These are phyloP conservation scores for Inonotus hispidus DNA, from an alignment of 1,284 basidiomycete species.

Conservation along the genomic window DNA sequence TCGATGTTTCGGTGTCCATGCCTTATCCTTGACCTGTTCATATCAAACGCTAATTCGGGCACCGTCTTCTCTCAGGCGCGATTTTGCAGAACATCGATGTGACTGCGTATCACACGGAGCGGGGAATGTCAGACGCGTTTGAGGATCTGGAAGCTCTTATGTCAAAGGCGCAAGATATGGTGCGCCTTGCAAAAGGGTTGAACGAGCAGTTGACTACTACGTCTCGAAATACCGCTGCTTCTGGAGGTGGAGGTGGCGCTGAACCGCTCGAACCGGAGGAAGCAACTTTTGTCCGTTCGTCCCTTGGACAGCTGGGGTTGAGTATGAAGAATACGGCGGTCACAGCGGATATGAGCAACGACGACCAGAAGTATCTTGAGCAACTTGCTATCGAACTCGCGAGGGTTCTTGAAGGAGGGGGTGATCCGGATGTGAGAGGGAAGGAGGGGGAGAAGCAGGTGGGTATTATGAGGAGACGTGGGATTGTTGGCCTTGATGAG, in stretches of 20 bases:
- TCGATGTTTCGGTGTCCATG: not conserved
- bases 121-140: constrained; percentile 74
- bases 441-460: constrained; percentile 29
- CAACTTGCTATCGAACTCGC: constrained; percentile 84
- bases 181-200: constrained; percentile 81
- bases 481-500: constrained; percentile 87
- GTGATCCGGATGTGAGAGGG: constrained; percentile 22
- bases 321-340: constrained; percentile 73
- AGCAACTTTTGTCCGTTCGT: constrained; percentile 82
- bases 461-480: constrained; percentile 64
- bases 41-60: too few species aligned
- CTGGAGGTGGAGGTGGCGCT: constrained; percentile 12
- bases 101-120: constrained; percentile 34
- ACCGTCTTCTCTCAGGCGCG: constrained; percentile 3
- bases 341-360: constrained; percentile 85
- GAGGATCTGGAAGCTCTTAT: constrained; percentile 89
- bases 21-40: too few species aligned
- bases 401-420: constrained; percentile 57
- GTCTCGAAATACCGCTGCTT: not conserved
- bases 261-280: constrained; percentile 60
- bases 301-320: constrained; percentile 84
- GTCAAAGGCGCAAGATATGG: constrained; percentile 92
- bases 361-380: constrained; percentile 77
- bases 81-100: constrained; percentile 18
- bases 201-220: constrained; percentile 68